Percentiles rank a stretch among this genome's conserved stretches.
phyloP scores from a whole-genome alignment of 345 rosid genomes.

The Euclidium syriacum region DNA sequence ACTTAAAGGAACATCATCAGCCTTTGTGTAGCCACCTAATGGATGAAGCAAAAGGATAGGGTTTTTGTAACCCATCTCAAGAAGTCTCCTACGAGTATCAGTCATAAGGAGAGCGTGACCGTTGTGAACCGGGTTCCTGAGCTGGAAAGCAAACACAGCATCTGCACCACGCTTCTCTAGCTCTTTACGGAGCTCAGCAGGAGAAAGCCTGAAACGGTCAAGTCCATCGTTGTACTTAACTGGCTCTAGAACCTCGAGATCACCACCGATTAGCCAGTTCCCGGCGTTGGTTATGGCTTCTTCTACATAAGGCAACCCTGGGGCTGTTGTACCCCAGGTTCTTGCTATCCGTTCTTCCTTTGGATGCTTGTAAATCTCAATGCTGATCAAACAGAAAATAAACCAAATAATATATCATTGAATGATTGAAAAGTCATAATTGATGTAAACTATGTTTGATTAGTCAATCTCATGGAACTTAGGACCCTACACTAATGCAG shows the following conservation, averaged over 20 bases:
- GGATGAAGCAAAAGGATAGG: constrained; percentile 96
- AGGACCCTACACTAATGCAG: neutral
- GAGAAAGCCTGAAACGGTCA: constrained; percentile 84
- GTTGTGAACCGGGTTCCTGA: constrained; percentile 96
- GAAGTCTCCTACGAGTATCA: constrained; percentile 86
- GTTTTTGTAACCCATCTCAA: constrained; percentile 92
- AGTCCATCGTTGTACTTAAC: constrained; percentile 88
- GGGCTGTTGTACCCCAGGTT: constrained; percentile 95
- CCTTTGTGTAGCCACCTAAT: constrained; percentile 92
- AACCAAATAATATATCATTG: too few relatives aligned
- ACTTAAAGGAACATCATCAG: constrained; percentile 95
- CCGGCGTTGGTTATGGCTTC: constrained; percentile 70
- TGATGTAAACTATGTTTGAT: neutral
- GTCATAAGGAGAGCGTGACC: constrained; percentile 98
- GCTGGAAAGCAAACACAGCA: constrained; percentile 99
- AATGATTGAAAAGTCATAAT: neutral
- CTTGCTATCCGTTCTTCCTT: constrained; percentile 96
- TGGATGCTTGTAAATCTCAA: constrained; percentile 94
- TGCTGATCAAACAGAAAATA: constrained; percentile 37
- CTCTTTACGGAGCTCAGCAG: constrained; percentile 75
- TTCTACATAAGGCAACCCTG: constrained; percentile 88
- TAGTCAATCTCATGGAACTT: neutral
- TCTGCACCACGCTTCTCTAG: constrained; percentile 79
- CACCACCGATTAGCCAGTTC: constrained; percentile 95
- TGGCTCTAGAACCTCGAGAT: constrained; percentile 82